phyloP scores from a whole-genome alignment of 1,284 basidiomycete species.

The Ustilago trichophora region DNA sequence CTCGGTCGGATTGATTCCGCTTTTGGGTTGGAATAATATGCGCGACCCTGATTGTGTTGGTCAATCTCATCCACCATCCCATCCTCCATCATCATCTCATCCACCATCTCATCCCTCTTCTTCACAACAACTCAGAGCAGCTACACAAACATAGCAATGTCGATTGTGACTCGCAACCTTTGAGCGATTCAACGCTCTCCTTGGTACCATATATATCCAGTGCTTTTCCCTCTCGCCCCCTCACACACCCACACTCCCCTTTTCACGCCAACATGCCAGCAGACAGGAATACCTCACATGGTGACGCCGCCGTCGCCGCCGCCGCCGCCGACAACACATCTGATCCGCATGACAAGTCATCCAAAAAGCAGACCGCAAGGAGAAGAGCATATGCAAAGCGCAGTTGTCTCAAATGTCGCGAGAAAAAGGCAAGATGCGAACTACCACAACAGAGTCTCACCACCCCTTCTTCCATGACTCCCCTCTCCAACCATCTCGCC shows the following conservation, averaged over 20 bases:
- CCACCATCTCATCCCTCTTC: neutral
- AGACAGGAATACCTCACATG: constrained; percentile 7
- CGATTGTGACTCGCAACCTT: neutral
- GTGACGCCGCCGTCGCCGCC: neutral
- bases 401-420: constrained; percentile 52
- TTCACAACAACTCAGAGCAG: neutral
- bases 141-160: constrained; percentile 1
- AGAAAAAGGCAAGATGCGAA: constrained; percentile 53
- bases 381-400: constrained; percentile 50
- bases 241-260: too few species aligned
- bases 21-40: too few species aligned
- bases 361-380: constrained; percentile 28
- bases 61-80: too few species aligned
- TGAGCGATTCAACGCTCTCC: constrained; percentile 2
- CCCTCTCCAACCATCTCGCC: constrained; percentile 23
- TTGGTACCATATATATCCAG: too few species aligned
- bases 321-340: constrained; percentile 4
- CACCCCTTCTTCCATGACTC: constrained; percentile 42
- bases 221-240: too few species aligned
- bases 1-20: too few species aligned
- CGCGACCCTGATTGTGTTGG: too few species aligned
- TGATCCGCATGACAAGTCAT: constrained; percentile 2
- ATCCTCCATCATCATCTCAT: too few species aligned
- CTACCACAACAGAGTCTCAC: constrained; percentile 39
- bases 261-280: constrained; percentile 20